Base-by-base conservation (phyloP, 2,329 filamentous ascomycete genomes). In the Emmonsiellopsis sp. region DNA sequence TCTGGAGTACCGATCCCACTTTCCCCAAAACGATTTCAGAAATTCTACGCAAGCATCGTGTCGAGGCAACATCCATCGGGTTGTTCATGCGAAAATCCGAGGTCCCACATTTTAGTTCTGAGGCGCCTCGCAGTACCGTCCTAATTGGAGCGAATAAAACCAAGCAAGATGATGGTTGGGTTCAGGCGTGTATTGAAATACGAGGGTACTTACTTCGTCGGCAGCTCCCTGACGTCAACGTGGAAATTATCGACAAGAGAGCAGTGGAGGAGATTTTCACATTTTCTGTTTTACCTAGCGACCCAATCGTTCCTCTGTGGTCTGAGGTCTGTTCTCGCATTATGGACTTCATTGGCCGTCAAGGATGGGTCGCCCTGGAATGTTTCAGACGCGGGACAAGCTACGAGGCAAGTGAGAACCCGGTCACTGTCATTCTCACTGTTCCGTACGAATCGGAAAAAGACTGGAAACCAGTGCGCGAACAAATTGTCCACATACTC, bases 401-500 rank as follows among this genome's bases (percentile, higher is more conserved):
- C n/a, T 2, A 49, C 11, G 6, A 32, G 6, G 14, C 47, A 5
- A 21, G 43, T 31, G 32, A 43, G n/a, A 45, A 46, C 17, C 39
- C 50, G 13, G 27, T 37, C 27, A 49, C 53, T 7, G 27, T 37
- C 37, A 14, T 55, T 44, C 60, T 58, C 60, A 57, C 54, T 17
- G 44, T 47, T 11, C 34, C 49, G 2, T 45, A 31, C 27, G 40
- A 39, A 17, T 44, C 42, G 13, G 32, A n/a, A n/a, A 51, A 42
- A 8, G 4, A 44, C 36, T 51, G 49, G 49, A 42, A 44, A 39
- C 21, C 37, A 14, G 43, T 31, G 21, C n/a, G 49, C n/a, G 49
- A 51, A 31, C 13, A 13, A 5, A 51, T 51, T 14, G 14, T 37
- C 5, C 10, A 27, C 2, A 14, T 40, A n/a, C 47, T 49, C 13